phyloP scores from a whole-genome alignment of 1,284 basidiomycete species.

The Wallemia mellicola region DNA sequence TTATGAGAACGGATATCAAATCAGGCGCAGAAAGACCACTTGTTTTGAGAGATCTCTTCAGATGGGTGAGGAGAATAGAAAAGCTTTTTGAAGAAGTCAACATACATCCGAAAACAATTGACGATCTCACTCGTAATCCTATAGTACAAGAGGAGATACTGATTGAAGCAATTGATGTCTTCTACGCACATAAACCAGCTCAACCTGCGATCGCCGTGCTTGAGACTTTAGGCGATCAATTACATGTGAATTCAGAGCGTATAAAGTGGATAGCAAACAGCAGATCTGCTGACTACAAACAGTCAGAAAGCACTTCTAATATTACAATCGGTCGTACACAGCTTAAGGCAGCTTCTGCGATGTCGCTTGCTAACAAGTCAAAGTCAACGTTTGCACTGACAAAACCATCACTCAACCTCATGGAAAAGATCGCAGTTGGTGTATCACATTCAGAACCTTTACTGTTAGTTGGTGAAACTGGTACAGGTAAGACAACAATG shows the following conservation, averaged over 20 bases:
- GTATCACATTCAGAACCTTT: slow-evolving; percentile 51
- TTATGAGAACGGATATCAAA: slow-evolving; percentile 20
- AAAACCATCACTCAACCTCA: slow-evolving; percentile 44
- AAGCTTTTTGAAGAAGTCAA: slow-evolving; percentile 2
- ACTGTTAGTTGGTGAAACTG: slow-evolving; percentile 85
- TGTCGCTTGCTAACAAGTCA: slow-evolving; percentile 6
- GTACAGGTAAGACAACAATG: slow-evolving; percentile 88
- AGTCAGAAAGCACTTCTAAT: neutral
- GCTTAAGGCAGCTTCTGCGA: slow-evolving; percentile 6
- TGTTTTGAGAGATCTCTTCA: slow-evolving; percentile 21
- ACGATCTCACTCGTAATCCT: slow-evolving; percentile 25
- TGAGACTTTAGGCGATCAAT: slow-evolving; percentile 26
- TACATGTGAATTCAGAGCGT: slow-evolving; percentile 34
- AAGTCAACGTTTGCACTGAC: slow-evolving; percentile 59
- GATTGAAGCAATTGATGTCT: slow-evolving; percentile 67
- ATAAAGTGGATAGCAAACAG: slow-evolving; percentile 20
- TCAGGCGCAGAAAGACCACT: slow-evolving; percentile 10
- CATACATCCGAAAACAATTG: slow-evolving; percentile 6
- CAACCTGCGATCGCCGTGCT: slow-evolving; percentile 24
- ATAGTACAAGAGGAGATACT: slow-evolving; percentile 64
- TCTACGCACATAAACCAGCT: slow-evolving; percentile 35
- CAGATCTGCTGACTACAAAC: neutral
- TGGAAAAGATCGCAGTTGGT: slow-evolving; percentile 52
- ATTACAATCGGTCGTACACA: slow-evolving; percentile 10
- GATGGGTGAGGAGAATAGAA: slow-evolving; percentile 2